Conservation (phyloP, 768 basidiomycete species). For the Pilatotrama ljubarskyi region DNA sequence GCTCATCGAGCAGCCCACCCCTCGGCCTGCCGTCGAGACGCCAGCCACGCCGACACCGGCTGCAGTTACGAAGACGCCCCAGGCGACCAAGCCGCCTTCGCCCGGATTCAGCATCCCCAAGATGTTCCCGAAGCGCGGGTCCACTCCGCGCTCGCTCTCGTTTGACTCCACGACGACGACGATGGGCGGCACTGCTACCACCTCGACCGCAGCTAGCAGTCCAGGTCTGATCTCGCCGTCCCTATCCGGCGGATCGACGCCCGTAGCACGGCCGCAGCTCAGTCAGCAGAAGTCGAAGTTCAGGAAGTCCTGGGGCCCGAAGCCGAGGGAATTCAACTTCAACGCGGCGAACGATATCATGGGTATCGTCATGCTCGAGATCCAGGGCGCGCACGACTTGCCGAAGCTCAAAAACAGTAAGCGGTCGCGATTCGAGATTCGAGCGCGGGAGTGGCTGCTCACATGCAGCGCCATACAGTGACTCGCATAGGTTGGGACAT, state of each 20-base stretch:
- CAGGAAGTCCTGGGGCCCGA: slow-evolving; percentile 41
- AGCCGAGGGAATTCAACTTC: slow-evolving; percentile 56
- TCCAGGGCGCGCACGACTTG: slow-evolving; percentile 78
- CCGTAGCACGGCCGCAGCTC: slow-evolving; percentile 23
- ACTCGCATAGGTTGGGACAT: slow-evolving; percentile 91
- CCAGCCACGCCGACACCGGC: slow-evolving; percentile 25
- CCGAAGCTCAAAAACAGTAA: slow-evolving; percentile 85
- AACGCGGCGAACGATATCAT: slow-evolving; percentile 77
- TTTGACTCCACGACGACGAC: slow-evolving; percentile 25
- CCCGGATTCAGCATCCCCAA: slow-evolving; percentile 32
- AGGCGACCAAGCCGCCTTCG: slow-evolving; percentile 28
- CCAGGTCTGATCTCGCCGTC: slow-evolving; percentile 11
- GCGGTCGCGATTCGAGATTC: slow-evolving; percentile 37
- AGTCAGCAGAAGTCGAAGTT: slow-evolving; percentile 38
- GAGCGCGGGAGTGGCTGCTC: neutral
- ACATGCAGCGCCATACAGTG: slow-evolving; percentile 45
- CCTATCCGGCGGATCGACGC: slow-evolving; percentile 21
- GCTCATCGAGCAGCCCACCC: slow-evolving; percentile 17
- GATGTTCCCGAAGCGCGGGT: slow-evolving; percentile 37
- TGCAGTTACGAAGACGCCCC: slow-evolving; percentile 27
- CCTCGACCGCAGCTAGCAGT: slow-evolving; percentile 20
- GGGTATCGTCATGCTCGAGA: slow-evolving; percentile 95
- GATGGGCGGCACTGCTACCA: neutral
- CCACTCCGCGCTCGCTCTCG: slow-evolving; percentile 34
- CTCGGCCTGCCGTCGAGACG: slow-evolving; percentile 24